These are phyloP conservation scores for Suhomyces sp. DNA, from an alignment of 805 yeast species.

Conservation along the genomic window DNA sequence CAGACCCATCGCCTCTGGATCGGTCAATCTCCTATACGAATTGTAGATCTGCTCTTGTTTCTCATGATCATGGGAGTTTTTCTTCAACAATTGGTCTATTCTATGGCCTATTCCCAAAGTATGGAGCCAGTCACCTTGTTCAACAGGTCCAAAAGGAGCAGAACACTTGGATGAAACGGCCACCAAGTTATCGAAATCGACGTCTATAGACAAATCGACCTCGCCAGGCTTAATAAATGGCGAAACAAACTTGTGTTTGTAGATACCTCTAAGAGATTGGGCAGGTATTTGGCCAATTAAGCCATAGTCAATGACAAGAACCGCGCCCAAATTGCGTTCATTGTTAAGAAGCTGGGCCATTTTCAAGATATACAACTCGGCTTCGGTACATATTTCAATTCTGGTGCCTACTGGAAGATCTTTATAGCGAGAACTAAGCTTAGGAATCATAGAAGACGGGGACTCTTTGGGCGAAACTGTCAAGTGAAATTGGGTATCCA, in stretches of 20 bases:
- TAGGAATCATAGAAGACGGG: conserved; percentile 58
- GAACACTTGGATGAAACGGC: conserved; percentile 18
- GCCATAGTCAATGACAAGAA: conserved; percentile 78
- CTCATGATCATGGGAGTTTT: conserved; percentile 38
- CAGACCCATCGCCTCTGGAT: conserved; percentile 70
- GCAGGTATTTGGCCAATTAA: conserved; percentile 59
- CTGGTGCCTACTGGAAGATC: conserved; percentile 54
- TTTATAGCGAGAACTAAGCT: conserved; percentile 46
- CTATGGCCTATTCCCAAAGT: conserved; percentile 72
- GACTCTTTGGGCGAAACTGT: conserved; percentile 59
- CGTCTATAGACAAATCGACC: conserved; percentile 81
- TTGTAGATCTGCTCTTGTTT: conserved; percentile 51
- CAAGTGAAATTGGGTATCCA: conserved; percentile 49
- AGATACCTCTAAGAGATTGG: conserved; percentile 72
- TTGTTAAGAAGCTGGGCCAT: conserved; percentile 48
- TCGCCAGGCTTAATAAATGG: conserved; percentile 77
- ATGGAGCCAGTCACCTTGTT: conserved; percentile 79
- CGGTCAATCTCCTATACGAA: conserved; percentile 63
- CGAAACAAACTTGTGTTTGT: conserved; percentile 66
- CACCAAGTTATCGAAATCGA: conserved; percentile 65
- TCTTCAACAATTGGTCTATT: conserved; percentile 53
- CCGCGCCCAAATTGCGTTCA: conserved; percentile 52
- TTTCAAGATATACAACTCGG: conserved; percentile 54
- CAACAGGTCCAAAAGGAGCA: conserved; percentile 53
- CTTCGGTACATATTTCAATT: conserved; percentile 74